phyloP scores from a whole-genome alignment of 345 rosid genomes.

The Citrus cavaleriei region DNA sequence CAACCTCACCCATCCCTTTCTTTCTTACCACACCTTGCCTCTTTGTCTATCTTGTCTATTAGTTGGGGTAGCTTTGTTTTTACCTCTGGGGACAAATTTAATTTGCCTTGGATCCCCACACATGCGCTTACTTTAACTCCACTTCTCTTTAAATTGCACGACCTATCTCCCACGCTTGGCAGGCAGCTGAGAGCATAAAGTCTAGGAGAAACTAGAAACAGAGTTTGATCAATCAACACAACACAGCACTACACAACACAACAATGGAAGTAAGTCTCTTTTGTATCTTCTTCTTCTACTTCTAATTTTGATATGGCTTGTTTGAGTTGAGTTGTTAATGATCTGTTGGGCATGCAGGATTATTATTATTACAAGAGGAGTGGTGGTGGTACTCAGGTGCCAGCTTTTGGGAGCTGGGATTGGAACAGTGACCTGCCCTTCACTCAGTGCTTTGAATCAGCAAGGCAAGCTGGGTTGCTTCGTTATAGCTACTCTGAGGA shows the following conservation, averaged over 20 bases:
- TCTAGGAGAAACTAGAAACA: not conserved
- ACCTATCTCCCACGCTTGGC: conserved; percentile 5
- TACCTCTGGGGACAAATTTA: not conserved
- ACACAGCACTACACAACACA: not conserved
- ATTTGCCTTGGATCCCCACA: conserved; percentile 17
- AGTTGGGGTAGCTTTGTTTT: not conserved
- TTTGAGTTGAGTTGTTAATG: not conserved
- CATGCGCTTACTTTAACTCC: not conserved
- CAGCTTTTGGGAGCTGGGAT: conserved; percentile 98
- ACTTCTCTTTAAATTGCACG: conserved; percentile 17
- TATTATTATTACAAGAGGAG: conserved; percentile 44
- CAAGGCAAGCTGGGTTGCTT: conserved; percentile 60
- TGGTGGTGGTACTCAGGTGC: conserved; percentile 42
- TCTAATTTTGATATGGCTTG: not conserved
- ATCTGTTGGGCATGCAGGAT: conserved; percentile 12
- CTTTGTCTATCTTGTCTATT: conserved; percentile 23
- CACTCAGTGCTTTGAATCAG: conserved; percentile 90
- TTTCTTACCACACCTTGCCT: conserved; percentile 23
- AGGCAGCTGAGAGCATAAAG: not conserved
- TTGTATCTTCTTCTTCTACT: not conserved
- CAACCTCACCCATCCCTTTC: conserved; percentile 14
- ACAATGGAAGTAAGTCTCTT: conserved; percentile 14
- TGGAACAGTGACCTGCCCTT: conserved; percentile 82
- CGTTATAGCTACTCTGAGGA: conserved; percentile 71
- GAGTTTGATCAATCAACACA: not conserved